Evolutionary conservation across 2,329 filamentous ascomycete genomes (phyloP), one percentile per base, ranked within the genome.

Genomic region (Magnaporthales sp.): DNA sequence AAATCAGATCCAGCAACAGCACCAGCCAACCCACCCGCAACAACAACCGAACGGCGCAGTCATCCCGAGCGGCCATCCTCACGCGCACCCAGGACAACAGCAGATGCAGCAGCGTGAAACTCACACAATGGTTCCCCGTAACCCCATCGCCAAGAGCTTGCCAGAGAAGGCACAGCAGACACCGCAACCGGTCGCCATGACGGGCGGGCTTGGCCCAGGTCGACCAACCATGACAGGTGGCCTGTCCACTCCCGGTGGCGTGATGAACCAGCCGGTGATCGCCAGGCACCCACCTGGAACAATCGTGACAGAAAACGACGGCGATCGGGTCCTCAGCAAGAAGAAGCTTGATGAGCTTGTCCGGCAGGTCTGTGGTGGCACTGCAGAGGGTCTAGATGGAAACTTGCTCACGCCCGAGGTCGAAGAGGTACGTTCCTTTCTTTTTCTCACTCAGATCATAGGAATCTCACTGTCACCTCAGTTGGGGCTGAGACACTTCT

Each of bases 321-420:
- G 92, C 29, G 93, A 97, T 73, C 89, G 93, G 60, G 91, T 99
- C 1, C 82, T 99, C n/a, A 96, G 91, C 80, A 97, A 97, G 86
- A 96, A 96, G 80, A 98, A 97, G 80, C 84, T 99, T 56, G 93
- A 99, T 74, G 94, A 97, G 75, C 84, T 99, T 51, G 93, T 98
- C 9, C 88, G 93, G 64, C 94, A 98, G 78, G 93, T 98, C 68
- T 96, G 92, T 46, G 93, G 93, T 66, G 90, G 90, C 10, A 89
- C 87, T 29, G 85, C 87, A 0, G 89, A 91, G 69, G 83, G 86
- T n/a, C 84, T 87, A 63, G 90, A 91, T 70, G 88, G 88, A 68
- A 92, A 94, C 74, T 86, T 89, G 51, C 80, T 98, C 70, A 92
- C 92, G 30, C 92, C 95, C 0, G 95, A 98, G 72, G 94, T 97